Evolutionary conservation across 108 stramenopile genomes (phyloP), one percentile per base, ranked within the genome.

Genomic region (Stephanodiscus triporus): DNA sequence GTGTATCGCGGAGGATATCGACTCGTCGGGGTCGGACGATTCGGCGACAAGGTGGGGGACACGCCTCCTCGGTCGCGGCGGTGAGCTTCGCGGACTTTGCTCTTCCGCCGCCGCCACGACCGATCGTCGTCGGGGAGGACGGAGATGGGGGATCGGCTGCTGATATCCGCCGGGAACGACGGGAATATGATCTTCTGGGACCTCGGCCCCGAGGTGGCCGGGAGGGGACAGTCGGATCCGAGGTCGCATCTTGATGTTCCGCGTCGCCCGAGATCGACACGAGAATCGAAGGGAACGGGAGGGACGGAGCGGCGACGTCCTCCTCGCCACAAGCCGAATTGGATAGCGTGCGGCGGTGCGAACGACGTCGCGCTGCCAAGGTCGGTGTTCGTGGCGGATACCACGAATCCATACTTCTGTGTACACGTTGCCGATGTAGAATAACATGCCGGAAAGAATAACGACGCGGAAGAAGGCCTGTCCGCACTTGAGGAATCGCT

Each of bases 301-400:
- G 49, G 34, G 6, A 23, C n/a, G 49, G 49, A 9, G 47, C 67
- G 19, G 60, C 66, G 34, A 36, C 68, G 17, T 20, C 58, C 9
- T 49, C 78, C 14, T 75, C 74, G 55, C 11, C 50, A 66, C 8
- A 91, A 93, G 76, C 56, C 87, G 13, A 91, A 88, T 67, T 89
- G 86, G 82, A 73, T 91, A 7, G 61, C 62, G 4, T 77, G 81
- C 54, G 66, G 69, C 65, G 55, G 54, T 22, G 10, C 54, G 16
- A 22, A 27, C 38, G 72, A 81, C 65, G 53, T 40, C 34, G 29
- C 43, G 23, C 48, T 78, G 22, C 75, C 88, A 8, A 53, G 19
- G 32, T 73, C 88, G 8, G 30, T 94, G 11, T 91, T 91, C 83
- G 88, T 94, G 32, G 88, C 93, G 2, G 93, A 94, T 51, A 91